These are phyloP conservation scores for Ogataea siamensis DNA, from an alignment of 805 yeast species.

Conservation along the genomic window DNA sequence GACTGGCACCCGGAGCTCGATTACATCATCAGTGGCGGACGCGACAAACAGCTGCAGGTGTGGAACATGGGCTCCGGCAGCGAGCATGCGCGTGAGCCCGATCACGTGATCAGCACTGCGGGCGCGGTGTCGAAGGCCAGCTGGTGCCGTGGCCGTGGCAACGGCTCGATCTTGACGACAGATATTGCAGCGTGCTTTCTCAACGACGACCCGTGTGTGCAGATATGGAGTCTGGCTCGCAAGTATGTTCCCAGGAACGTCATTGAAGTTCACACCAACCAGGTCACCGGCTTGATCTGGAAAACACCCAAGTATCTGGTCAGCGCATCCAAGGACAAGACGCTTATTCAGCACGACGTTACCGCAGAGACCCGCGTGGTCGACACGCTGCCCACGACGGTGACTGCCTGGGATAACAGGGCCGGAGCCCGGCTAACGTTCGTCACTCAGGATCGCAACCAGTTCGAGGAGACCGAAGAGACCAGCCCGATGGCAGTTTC, in stretches of 20 bases:
- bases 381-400: slow-evolving; percentile 49
- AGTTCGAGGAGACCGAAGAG: slow-evolving; percentile 33
- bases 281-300: slow-evolving; percentile 58
- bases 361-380: slow-evolving; percentile 40
- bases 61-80: slow-evolving; percentile 57
- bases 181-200: slow-evolving; percentile 73
- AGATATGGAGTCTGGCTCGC: slow-evolving; percentile 67
- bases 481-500: too few species aligned
- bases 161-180: slow-evolving; percentile 47
- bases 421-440: slow-evolving; percentile 49
- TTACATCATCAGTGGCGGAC: slow-evolving; percentile 85
- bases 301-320: slow-evolving; percentile 45
- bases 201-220: slow-evolving; percentile 68
- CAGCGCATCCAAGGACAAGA: slow-evolving; percentile 51
- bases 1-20: slow-evolving; percentile 87
- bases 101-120: slow-evolving; percentile 67
- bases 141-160: slow-evolving; percentile 54
- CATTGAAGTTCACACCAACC: slow-evolving; percentile 46
- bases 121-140: slow-evolving; percentile 75
- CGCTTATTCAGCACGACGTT: slow-evolving; percentile 48
- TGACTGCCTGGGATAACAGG: slow-evolving; percentile 56
- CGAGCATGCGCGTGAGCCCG: slow-evolving; percentile 51
- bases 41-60: slow-evolving; percentile 78
- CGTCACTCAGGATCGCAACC: slow-evolving; percentile 47
- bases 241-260: slow-evolving; percentile 67